These are phyloP conservation scores for Colletotrichum spinosum DNA, from an alignment of 2,329 filamentous ascomycete genomes.

Conservation along the genomic window DNA sequence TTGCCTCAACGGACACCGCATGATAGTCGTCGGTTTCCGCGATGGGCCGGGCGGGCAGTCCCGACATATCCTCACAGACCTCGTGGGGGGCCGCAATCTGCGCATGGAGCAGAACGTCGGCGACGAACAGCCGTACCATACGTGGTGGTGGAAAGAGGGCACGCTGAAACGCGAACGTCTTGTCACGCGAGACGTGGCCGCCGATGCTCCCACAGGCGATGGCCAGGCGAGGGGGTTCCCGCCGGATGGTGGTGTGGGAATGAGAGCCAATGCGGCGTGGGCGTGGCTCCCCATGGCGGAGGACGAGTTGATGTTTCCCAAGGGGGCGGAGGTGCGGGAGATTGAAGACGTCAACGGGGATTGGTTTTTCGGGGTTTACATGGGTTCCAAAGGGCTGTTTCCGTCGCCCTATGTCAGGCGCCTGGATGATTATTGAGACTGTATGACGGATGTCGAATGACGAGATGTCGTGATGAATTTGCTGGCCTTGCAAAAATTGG, in stretches of 20 bases:
- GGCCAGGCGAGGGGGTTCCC: constrained; percentile 65
- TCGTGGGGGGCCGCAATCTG: constrained; percentile 82
- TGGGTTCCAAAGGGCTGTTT: constrained; percentile 82
- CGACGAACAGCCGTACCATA: constrained; percentile 49
- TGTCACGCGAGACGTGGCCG: constrained; percentile 63
- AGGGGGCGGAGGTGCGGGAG: constrained; percentile 84
- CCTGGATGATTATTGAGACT: constrained; percentile 42
- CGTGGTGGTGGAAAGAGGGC: constrained; percentile 64
- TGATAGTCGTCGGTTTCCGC: constrained; percentile 83
- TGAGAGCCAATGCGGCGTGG: constrained; percentile 75
- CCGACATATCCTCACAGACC: constrained; percentile 75
- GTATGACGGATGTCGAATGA: too few species aligned
- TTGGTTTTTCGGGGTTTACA: constrained; percentile 91
- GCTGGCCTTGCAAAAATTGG: too few species aligned
- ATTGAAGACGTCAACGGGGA: constrained; percentile 90
- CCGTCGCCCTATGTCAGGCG: constrained; percentile 80
- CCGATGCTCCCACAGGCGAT: constrained; percentile 51
- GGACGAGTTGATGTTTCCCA: constrained; percentile 88
- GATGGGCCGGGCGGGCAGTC: constrained; percentile 75
- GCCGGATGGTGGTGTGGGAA: constrained; percentile 79
- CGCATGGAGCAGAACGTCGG: constrained; percentile 65
- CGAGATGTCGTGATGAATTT: too few species aligned
- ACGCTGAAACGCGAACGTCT: constrained; percentile 57
- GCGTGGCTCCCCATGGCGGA: constrained; percentile 77
- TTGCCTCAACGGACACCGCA: constrained; percentile 84